A percentile compares a stretch with the other conserved stretches of the same genome.
These are phyloP conservation scores for Gymnopilus dilepis DNA, from an alignment of 768 basidiomycete species.

Conservation along the genomic window DNA sequence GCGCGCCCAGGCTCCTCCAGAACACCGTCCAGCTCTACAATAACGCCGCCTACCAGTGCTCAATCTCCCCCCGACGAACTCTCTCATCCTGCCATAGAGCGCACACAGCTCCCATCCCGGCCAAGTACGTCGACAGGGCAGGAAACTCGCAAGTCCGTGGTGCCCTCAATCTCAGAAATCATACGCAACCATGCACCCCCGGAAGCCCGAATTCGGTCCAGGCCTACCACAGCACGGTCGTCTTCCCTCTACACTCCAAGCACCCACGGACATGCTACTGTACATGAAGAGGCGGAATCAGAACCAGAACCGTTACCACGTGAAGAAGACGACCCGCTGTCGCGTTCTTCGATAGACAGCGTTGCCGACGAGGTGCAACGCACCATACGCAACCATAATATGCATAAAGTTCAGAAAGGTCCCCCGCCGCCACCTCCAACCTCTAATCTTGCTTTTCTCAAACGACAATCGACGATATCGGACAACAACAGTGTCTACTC, in stretches of 20 bases:
- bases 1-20: conserved; percentile 36
- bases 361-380: conserved; percentile 82
- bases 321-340: conserved; percentile 68
- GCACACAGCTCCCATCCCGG: conserved; percentile 18
- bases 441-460: conserved; percentile 46
- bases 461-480: conserved; percentile 58
- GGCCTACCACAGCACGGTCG: conserved; percentile 48
- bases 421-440: conserved; percentile 36
- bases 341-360: conserved; percentile 88
- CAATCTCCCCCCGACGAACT: conserved; percentile 12
- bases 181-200: conserved; percentile 80
- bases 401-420: conserved; percentile 39
- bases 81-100: conserved; percentile 6
- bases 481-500: conserved; percentile 61
- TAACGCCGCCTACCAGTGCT: conserved; percentile 20
- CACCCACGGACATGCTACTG: conserved; percentile 46
- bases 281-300: conserved; percentile 60
- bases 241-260: conserved; percentile 55
- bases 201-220: conserved; percentile 53
- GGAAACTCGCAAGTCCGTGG: conserved; percentile 52
- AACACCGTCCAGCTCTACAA: conserved; percentile 33
- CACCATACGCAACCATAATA: conserved; percentile 66
- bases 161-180: conserved; percentile 88
- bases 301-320: conserved; percentile 53
- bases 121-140: conserved; percentile 27